These are phyloP conservation scores for Mycotypha africana DNA, from an alignment of 371 early-diverging fungal genomes.

Conservation along the genomic window DNA sequence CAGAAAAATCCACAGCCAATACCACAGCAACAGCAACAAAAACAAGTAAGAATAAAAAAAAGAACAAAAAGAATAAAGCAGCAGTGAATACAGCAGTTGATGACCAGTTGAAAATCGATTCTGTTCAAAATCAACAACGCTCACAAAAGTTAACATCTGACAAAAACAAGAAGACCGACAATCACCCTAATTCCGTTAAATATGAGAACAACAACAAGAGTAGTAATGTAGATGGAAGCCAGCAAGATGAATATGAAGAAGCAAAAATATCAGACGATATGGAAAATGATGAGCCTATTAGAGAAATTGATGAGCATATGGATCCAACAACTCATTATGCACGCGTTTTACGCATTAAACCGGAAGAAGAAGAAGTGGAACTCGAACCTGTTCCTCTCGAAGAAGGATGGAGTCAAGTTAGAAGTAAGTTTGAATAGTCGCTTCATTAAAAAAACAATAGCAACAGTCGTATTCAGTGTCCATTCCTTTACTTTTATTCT, in stretches of 20 bases:
- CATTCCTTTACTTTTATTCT: no score
- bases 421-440: constrained; percentile 9
- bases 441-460: background rate
- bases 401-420: constrained; percentile 28
- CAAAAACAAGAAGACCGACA: background rate
- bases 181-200: background rate
- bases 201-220: constrained; percentile 17
- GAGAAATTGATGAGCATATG: constrained; percentile 42
- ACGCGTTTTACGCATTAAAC: constrained; percentile 37
- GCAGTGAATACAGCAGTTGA: background rate
- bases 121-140: background rate
- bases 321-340: constrained; percentile 31
- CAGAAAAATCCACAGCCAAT: background rate
- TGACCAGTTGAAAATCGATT: background rate
- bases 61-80: background rate
- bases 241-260: background rate
- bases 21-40: no score
- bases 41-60: background rate
- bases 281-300: constrained; percentile 8
- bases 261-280: background rate
- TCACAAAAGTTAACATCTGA: no score
- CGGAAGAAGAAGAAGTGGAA: constrained; percentile 24
- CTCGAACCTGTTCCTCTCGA: constrained; percentile 32
- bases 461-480: no score
- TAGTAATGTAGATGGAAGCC: constrained; percentile 4